Evolutionary conservation across 169 alveolate genomes (phyloP).

Genomic region (Plasmodium gonderi): DNA sequence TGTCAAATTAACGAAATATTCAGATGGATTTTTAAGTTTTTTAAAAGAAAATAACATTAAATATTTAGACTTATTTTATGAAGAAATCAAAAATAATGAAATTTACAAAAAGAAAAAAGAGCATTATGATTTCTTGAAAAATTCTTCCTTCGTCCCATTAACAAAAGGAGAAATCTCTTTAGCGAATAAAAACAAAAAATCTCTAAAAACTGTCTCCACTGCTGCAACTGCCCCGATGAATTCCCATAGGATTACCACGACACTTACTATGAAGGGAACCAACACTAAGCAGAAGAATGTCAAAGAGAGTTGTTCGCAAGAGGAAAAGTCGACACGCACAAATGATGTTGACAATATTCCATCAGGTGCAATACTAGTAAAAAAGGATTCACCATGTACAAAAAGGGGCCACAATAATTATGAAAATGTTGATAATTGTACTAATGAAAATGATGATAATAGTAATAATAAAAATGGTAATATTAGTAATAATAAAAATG

Average conservation of each 20-base stretch:
- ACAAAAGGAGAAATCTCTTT: conserved; percentile 71
- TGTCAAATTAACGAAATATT: conserved; percentile 44
- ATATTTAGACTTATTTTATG: conserved; percentile 42
- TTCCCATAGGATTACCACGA: too few species aligned
- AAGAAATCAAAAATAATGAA: conserved; percentile 66
- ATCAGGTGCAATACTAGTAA: not conserved
- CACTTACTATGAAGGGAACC: not conserved
- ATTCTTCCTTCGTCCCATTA: conserved; percentile 47
- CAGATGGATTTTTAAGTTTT: conserved; percentile 17
- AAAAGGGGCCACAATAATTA: too few species aligned
- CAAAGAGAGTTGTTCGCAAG: not conserved
- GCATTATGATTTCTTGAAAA: conserved; percentile 49
- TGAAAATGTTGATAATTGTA: not conserved
- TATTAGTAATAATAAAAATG: not conserved
- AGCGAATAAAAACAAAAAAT: conserved; percentile 26
- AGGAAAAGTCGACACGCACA: not conserved
- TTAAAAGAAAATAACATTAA: conserved; percentile 66
- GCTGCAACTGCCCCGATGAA: too few species aligned
- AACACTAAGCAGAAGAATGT: not conserved
- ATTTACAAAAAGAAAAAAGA: conserved; percentile 57
- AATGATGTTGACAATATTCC: not conserved
- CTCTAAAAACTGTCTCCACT: not conserved
- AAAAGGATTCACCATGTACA: too few species aligned
- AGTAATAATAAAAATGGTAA: not conserved
- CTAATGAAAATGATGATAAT: not conserved